A percentile compares a stretch with the other conserved stretches of the same genome.
Evolutionary conservation across 805 yeast species (phyloP).

Genomic region (Candida tibetensis): DNA sequence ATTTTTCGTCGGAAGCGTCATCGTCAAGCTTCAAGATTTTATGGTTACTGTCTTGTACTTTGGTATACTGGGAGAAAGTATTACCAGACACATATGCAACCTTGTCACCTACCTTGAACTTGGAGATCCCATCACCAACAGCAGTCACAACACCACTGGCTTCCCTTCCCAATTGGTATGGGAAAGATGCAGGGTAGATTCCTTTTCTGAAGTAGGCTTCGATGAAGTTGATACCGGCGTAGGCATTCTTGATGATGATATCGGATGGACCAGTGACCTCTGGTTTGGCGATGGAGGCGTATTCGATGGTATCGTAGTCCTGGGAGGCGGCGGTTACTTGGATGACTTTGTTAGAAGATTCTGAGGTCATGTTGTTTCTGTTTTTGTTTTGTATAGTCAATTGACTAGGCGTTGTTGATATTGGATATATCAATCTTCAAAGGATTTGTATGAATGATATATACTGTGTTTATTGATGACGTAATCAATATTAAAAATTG

Average conservation of each 20-base stretch:
- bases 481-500: too few relatives aligned
- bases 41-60: constrained; percentile 33
- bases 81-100: constrained; percentile 52
- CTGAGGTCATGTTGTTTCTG: background rate
- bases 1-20: constrained; percentile 44
- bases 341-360: constrained; percentile 37
- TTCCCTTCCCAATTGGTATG: constrained; percentile 69
- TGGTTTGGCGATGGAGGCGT: constrained; percentile 61
- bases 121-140: constrained; percentile 55
- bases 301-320: constrained; percentile 54
- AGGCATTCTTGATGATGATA: constrained; percentile 67
- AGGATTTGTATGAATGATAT: too few relatives aligned
- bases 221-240: constrained; percentile 78
- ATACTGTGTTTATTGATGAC: too few relatives aligned
- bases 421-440: too few relatives aligned
- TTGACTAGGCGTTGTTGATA: too few relatives aligned
- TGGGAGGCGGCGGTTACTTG: constrained; percentile 36
- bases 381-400: too few relatives aligned
- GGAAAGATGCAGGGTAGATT: constrained; percentile 57
- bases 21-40: constrained; percentile 49
- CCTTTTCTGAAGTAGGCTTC: constrained; percentile 84
- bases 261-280: constrained; percentile 48
- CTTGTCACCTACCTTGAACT: constrained; percentile 64
- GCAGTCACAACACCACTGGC: constrained; percentile 70
- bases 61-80: constrained; percentile 76